phyloP scores from a whole-genome alignment of 1,284 basidiomycete species.

The Naganishia sp. region DNA sequence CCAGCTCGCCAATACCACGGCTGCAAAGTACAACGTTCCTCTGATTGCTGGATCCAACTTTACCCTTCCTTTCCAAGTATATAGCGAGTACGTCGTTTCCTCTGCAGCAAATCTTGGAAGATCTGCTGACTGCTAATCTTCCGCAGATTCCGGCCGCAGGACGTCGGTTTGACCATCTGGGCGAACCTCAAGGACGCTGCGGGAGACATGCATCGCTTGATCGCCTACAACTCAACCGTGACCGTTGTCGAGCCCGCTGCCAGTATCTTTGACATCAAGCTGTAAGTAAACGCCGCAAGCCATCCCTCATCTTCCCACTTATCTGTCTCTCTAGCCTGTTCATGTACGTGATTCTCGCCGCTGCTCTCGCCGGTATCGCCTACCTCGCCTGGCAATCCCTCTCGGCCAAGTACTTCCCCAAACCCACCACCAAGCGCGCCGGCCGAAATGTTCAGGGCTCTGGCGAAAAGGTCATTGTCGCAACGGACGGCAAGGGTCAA shows the following conservation, averaged over 20 bases:
- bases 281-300: conserved; percentile 58
- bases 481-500: conserved; percentile 65
- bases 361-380: conserved; percentile 64
- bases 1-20: conserved; percentile 60
- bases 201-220: conserved; percentile 59
- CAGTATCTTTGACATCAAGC: conserved; percentile 76
- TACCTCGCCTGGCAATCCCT: conserved; percentile 72
- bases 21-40: conserved; percentile 63
- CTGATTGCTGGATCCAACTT: conserved; percentile 67
- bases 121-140: not conserved
- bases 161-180: conserved; percentile 76
- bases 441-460: conserved; percentile 52
- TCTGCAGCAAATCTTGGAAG: not conserved
- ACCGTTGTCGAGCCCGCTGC: conserved; percentile 77
- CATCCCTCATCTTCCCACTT: not conserved
- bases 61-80: conserved; percentile 71
- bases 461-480: conserved; percentile 53
- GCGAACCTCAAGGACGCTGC: conserved; percentile 64
- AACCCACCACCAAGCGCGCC: conserved; percentile 56
- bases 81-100: conserved; percentile 71
- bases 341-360: conserved; percentile 72
- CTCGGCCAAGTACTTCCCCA: conserved; percentile 56
- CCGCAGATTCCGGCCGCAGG: conserved; percentile 62
- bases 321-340: conserved; percentile 60
- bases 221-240: conserved; percentile 76